phyloP scores from a whole-genome alignment of 2,329 filamentous ascomycete species.

The Cladosporium sp. region DNA sequence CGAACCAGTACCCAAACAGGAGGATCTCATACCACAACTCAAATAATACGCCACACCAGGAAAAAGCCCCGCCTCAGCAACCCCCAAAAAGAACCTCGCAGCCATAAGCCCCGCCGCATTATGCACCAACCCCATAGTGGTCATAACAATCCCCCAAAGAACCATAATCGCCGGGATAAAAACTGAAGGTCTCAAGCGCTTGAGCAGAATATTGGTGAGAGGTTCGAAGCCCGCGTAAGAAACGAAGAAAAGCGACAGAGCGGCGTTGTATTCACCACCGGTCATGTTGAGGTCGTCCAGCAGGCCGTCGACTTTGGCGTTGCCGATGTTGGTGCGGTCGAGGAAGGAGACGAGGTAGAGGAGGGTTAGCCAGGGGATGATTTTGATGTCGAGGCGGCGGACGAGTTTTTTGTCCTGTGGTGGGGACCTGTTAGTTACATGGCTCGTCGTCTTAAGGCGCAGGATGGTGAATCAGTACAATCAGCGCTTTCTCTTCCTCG shows the following conservation, averaged over 20 bases:
- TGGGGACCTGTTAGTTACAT: background rate
- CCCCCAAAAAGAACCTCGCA: conserved; percentile 28
- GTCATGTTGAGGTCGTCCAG: conserved; percentile 58
- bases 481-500: conserved; percentile 16
- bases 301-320: conserved; percentile 56
- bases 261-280: conserved; percentile 64
- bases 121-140: conserved; percentile 22
- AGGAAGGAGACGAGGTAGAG: conserved; percentile 56
- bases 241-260: conserved; percentile 80
- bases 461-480: too few species aligned
- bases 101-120: conserved; percentile 27
- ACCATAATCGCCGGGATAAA: conserved; percentile 72
- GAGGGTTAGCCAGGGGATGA: conserved; percentile 51
- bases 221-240: conserved; percentile 78
- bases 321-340: conserved; percentile 49
- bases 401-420: conserved; percentile 48
- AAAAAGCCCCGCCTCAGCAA: conserved; percentile 42
- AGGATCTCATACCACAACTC: conserved; percentile 36
- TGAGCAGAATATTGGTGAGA: conserved; percentile 73
- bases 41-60: conserved; percentile 76
- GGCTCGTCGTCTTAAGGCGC: too few species aligned
- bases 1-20: too few species aligned
- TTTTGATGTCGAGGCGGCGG: conserved; percentile 48
- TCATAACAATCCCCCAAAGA: conserved; percentile 51
- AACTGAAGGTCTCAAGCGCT: conserved; percentile 66